Base-by-base conservation (phyloP, 371 early-diverging fungal genomes). In the Fennellomyces sp. region DNA sequence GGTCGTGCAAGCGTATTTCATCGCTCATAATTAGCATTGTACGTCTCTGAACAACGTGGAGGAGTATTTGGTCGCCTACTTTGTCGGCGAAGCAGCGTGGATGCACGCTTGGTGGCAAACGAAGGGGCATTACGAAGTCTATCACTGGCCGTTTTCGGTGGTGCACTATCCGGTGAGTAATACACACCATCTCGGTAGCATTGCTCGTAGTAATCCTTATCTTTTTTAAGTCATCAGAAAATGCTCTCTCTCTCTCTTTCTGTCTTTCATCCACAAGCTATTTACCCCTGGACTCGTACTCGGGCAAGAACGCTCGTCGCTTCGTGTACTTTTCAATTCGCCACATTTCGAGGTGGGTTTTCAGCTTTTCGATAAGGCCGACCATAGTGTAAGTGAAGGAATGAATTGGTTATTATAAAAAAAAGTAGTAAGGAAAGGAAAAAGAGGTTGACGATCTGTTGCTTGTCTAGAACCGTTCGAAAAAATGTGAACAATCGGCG, bases 251-350 rank as follows among this genome's bases (percentile, higher is more conserved):
- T n/a, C n/a, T n/a, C n/a, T n/a, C n/a, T n/a, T n/a, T n/a, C n/a
- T n/a, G n/a, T n/a, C n/a, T 21, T 47, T 6, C 13, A 56, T 26
- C 30, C 29, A 52, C 15, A 8, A 31, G 26, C n/a, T n/a, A n/a
- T 28, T 38, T 68, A 70, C 78, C 78, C 75, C 74, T 80, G 48
- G 82, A 85, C 52, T 84, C 87, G 64, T 83, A 86, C 30, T 86
- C 84, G 53, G 85, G 84, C 13, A 84, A 66, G n/a, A 84, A 72
- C 23, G 80, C 67, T 56, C 87, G 73, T 61, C 87, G 83, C 60
- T 80, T 81, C 17, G 87, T 84, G 48, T 86, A 86, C 65, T 84
- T 84, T 60, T 81, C 84, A 52, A 84, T 84, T 70, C 76, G 83
- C 87, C 87, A 86, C 51, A 86, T 80, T 69, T 86, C 85, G 33